Evolutionary conservation across 1,139 yeast genomes (phyloP).

Genomic region (Hansenula sp.): DNA sequence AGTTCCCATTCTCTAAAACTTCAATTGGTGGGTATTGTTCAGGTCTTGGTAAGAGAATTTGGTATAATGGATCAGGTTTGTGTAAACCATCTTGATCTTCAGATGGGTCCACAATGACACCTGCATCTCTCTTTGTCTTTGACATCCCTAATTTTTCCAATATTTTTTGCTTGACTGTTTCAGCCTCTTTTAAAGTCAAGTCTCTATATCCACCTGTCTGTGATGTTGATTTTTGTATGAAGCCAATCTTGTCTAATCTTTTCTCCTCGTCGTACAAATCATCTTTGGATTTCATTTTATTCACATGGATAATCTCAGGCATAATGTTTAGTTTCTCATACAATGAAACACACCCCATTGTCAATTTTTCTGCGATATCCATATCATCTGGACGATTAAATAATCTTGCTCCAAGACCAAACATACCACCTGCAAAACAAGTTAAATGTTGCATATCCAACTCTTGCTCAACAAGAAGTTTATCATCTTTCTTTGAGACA

Average conservation of each 20-base stretch:
- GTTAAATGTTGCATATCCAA: constrained; percentile 50
- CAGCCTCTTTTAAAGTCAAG: not conserved
- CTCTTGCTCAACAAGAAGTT: constrained; percentile 18
- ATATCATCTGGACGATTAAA: constrained; percentile 46
- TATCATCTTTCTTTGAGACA: constrained; percentile 8
- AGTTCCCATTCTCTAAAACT: constrained; percentile 6
- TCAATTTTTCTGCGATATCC: constrained; percentile 53
- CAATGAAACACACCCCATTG: constrained; percentile 65
- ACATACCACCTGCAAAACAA: constrained; percentile 73
- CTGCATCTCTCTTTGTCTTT: not conserved
- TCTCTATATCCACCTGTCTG: not conserved
- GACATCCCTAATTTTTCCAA: not conserved
- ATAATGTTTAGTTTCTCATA: constrained; percentile 44
- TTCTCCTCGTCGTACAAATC: constrained; percentile 29
- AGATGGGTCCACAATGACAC: not conserved
- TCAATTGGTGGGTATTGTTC: constrained; percentile 4
- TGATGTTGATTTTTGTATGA: not conserved
- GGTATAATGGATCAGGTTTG: not conserved
- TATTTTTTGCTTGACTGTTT: not conserved
- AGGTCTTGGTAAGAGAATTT: not conserved
- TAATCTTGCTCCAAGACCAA: constrained; percentile 63
- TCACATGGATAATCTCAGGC: constrained; percentile 39
- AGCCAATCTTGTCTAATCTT: constrained; percentile 5
- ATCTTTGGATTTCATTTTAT: constrained; percentile 21
- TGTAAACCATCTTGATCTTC: not conserved